Percentiles rank a stretch among this genome's conserved stretches.
These are phyloP conservation scores for Niveomyces coronatus DNA, from an alignment of 2,329 filamentous ascomycete species.

Conservation along the genomic window DNA sequence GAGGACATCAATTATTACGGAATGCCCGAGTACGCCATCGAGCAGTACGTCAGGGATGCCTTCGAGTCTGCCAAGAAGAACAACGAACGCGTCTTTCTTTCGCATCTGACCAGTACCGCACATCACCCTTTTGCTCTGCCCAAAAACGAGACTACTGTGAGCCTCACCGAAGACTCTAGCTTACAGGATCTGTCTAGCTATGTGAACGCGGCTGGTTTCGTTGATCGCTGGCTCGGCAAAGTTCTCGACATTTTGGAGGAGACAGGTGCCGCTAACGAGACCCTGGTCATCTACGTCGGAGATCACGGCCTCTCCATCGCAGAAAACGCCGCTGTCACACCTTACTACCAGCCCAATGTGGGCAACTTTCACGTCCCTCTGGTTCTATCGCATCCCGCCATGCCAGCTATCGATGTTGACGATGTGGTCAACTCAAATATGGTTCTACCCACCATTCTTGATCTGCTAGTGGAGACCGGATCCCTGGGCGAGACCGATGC, in stretches of 20 bases:
- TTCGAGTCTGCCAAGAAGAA: constrained; percentile 20
- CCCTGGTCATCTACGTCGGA: constrained; percentile 22
- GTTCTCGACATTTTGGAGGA: constrained; percentile 21
- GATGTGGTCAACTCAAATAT: constrained; percentile 23
- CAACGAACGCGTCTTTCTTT: constrained; percentile 23
- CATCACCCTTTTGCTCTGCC: constrained; percentile 25
- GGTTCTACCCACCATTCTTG: constrained; percentile 25
- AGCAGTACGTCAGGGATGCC: constrained; percentile 24
- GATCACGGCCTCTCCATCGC: constrained; percentile 25
- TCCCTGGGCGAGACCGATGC: constrained; percentile 20
- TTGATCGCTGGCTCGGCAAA: constrained; percentile 23
- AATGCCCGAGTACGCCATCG: constrained; percentile 21
- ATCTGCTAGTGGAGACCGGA: constrained; percentile 22
- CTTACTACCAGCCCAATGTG: constrained; percentile 24
- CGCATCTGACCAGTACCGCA: constrained; percentile 26
- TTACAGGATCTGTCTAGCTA: constrained; percentile 23
- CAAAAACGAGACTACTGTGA: constrained; percentile 17
- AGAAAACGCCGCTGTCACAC: constrained; percentile 20
- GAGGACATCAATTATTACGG: constrained; percentile 26
- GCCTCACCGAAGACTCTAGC: constrained; percentile 17
- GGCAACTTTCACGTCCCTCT: constrained; percentile 24
- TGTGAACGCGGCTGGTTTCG: constrained; percentile 22
- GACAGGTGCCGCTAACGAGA: constrained; percentile 23
- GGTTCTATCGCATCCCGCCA: constrained; percentile 22
- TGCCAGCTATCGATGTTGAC: constrained; percentile 21